Evolutionary conservation across 176 grass and related monocot genomes (phyloP).

Genomic region (Musa acuminata): DNA sequence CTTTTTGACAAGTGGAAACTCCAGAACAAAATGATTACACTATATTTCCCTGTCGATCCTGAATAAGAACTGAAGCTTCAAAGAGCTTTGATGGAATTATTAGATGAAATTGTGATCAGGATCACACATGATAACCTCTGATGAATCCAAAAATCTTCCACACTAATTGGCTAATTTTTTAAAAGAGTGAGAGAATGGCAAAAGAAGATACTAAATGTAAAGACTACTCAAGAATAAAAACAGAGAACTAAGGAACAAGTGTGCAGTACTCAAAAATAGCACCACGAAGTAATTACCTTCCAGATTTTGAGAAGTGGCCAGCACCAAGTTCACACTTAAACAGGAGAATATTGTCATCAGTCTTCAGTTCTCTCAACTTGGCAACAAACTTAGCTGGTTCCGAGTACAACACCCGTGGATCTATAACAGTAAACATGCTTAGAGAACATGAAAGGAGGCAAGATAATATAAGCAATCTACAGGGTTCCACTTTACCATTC

Average conservation of each 20-base stretch:
- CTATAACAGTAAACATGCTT: conserved; percentile 20
- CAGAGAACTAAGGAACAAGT: not conserved
- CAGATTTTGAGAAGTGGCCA: conserved; percentile 76
- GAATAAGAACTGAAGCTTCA: too few relatives aligned
- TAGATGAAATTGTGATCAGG: too few relatives aligned
- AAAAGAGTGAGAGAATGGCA: too few relatives aligned
- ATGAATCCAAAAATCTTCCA: too few relatives aligned
- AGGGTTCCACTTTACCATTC: conserved; percentile 40
- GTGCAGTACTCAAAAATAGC: not conserved
- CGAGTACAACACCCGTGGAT: conserved; percentile 71
- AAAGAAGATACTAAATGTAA: not conserved
- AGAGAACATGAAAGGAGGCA: not conserved
- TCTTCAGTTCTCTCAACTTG: conserved; percentile 73
- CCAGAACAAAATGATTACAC: too few relatives aligned
- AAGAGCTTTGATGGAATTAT: too few relatives aligned
- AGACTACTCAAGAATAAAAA: not conserved
- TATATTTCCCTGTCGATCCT: too few relatives aligned
- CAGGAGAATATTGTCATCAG: conserved; percentile 48
- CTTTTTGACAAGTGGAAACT: too few relatives aligned
- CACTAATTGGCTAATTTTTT: too few relatives aligned
- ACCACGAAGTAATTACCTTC: conserved; percentile 38
- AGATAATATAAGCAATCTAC: conserved; percentile 9
- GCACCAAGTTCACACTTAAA: conserved; percentile 83
- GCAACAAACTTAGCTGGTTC: conserved; percentile 78
- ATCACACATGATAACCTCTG: too few relatives aligned